Conservation (phyloP, 495 filamentous ascomycete species). For the Neurospora sp. region DNA sequence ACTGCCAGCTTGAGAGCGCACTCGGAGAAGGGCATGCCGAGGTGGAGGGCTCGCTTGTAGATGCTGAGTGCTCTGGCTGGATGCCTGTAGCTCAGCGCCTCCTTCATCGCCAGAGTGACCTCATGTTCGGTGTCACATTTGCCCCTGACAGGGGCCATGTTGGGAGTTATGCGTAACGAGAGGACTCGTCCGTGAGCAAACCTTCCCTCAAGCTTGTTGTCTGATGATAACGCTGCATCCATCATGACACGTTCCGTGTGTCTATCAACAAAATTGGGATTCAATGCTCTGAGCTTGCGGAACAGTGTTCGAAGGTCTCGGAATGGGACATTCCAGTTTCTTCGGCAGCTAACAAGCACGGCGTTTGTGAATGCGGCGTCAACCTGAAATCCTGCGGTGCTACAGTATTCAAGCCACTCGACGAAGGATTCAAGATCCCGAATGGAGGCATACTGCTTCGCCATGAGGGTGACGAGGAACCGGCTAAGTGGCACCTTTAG, state of each 20-base stretch:
- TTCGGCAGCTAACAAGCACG: conserved; percentile 28
- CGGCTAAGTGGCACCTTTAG: conserved; percentile 24
- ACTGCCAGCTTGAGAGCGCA: conserved; percentile 31
- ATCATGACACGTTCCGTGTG: conserved; percentile 30
- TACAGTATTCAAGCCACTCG: conserved; percentile 30
- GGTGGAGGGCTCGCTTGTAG: conserved; percentile 24
- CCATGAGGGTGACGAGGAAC: conserved; percentile 33
- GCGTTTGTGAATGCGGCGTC: conserved; percentile 30
- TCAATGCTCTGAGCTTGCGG: conserved; percentile 19
- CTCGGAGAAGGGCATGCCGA: conserved; percentile 20
- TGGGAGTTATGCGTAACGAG: conserved; percentile 11
- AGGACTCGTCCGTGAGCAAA: conserved; percentile 12
- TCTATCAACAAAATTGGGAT: conserved; percentile 19
- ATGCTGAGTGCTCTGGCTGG: conserved; percentile 19
- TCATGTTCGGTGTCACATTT: conserved; percentile 18
- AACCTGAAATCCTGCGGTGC: conserved; percentile 19
- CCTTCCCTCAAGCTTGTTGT: conserved; percentile 7
- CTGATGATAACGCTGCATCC: conserved; percentile 17
- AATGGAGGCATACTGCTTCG: conserved; percentile 32
- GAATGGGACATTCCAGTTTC: conserved; percentile 29
- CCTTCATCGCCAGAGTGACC: conserved; percentile 28
- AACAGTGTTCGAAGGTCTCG: conserved; percentile 27
- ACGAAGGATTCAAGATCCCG: conserved; percentile 29
- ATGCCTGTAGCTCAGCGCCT: conserved; percentile 13
- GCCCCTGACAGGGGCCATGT: conserved; percentile 11